Conservation (phyloP, 352 stramenopile species). For the Globisporangium apiculatum region DNA sequence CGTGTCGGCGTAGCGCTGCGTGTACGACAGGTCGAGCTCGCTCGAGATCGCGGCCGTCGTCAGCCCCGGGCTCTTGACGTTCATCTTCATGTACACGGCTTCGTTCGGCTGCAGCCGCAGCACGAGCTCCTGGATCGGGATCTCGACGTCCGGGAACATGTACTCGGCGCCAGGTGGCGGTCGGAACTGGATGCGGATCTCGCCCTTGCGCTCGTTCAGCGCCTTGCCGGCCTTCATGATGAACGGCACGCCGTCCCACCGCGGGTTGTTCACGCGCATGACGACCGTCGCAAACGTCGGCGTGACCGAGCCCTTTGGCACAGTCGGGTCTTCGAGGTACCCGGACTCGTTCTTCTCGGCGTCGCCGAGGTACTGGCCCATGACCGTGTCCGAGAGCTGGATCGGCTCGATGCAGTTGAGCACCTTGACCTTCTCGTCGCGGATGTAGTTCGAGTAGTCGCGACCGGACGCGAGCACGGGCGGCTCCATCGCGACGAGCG, state of each 20-base stretch:
- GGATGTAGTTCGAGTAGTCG: conserved; percentile 90
- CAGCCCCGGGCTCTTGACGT: conserved; percentile 95
- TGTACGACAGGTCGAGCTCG: conserved; percentile 96
- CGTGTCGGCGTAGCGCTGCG: conserved; percentile 73
- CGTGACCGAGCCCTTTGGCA: conserved; percentile 89
- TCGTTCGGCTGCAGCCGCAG: conserved; percentile 96
- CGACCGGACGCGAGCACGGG: conserved; percentile 81
- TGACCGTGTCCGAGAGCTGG: conserved; percentile 90
- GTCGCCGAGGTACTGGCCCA: conserved; percentile 95
- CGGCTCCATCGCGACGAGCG: conserved; percentile 95
- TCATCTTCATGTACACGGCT: conserved; percentile 96
- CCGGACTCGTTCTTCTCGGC: conserved; percentile 75
- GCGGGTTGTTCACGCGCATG: conserved; percentile 92
- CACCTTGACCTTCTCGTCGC: conserved; percentile 98
- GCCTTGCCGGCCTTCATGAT: conserved; percentile 99
- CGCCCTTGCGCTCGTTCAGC: conserved; percentile 95
- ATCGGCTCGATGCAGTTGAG: conserved; percentile 94
- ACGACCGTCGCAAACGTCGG: conserved; percentile 90
- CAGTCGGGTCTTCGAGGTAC: conserved; percentile 95
- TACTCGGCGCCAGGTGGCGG: conserved; percentile 81
- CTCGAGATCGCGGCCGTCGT: conserved; percentile 87
- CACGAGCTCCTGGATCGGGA: conserved; percentile 94
- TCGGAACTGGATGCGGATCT: conserved; percentile 97
- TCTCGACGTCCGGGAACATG: conserved; percentile 88
- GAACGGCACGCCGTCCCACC: conserved; percentile 97